Base-by-base conservation (phyloP, 441 rosid genomes). In the Gossypium trilobum region DNA sequence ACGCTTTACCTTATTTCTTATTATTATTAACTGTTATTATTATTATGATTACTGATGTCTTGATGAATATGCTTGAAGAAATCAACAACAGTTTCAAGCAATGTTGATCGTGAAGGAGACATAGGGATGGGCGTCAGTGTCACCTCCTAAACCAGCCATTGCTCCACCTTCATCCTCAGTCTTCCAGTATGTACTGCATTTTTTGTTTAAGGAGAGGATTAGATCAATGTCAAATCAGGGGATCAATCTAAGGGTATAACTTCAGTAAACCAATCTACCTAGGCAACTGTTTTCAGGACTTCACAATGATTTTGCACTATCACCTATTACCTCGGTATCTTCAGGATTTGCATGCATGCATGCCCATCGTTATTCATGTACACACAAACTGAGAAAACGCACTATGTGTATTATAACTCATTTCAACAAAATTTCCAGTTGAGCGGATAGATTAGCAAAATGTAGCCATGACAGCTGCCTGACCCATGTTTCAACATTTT, bases 151-250 rank as follows among this genome's bases (percentile, higher is more conserved):
- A 71, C 91, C 97, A 17, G 84, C 90, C 87, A 93, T 84, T 29
- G 84, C 91, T 51, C 81, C 92, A 59, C 74, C 83, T 62, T 93
- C 99, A 70, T 87, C 96, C 73, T 95, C 99, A 14, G 89, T 62
- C 85, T 91, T 91, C 99, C 99, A 95, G 87, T 63, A 93, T 55
- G 82, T 71, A 83, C 99, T 95, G 95, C 87, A 82, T 75, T 80
- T 68, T n/a, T 39, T 39, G 46, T 39, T 39, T 11, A 76, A 54
- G 5, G 27, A 54, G 46, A 50, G 48, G 29, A 68, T 3, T 14
- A 14, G 9, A 29, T 72, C 57, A 27, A 39, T 27, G 10, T 46
- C 16, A 46, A 68, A 42, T 57, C 19, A 23, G 51, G 54, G 22
- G 59, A 14, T 54, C 25, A 54, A 54, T 54, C 58, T 2, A 54